Conservation (phyloP, 805 yeast species). For the Debaryomyces maramus region DNA sequence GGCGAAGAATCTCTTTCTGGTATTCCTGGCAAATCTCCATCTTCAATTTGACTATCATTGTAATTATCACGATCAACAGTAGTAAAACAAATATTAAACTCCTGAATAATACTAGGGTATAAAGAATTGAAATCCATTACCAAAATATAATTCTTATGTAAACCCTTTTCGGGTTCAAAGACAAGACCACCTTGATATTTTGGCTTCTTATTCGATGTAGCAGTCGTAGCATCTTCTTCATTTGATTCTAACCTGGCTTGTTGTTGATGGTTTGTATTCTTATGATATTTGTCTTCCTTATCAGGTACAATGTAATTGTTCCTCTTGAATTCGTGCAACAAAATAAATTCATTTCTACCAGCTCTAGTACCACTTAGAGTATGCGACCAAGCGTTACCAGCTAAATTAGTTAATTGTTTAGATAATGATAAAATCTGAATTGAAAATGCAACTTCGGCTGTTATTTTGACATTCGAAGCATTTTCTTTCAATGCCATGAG, state of each 20-base stretch:
- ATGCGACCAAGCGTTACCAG: constrained; percentile 97
- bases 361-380: constrained; percentile 94
- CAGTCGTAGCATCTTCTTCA: constrained; percentile 48
- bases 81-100: constrained; percentile 94
- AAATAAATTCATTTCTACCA: constrained; percentile 90
- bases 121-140: constrained; percentile 98
- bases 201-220: constrained; percentile 60
- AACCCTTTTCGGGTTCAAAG: constrained; percentile 93
- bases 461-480: constrained; percentile 60
- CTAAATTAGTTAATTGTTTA: constrained; percentile 85
- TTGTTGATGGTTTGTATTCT: constrained; percentile 35
- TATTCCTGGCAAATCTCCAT: constrained; percentile 62
- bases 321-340: constrained; percentile 85
- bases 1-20: constrained; percentile 59
- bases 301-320: constrained; percentile 87
- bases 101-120: constrained; percentile 97
- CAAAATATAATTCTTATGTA: constrained; percentile 81
- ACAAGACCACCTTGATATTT: constrained; percentile 92
- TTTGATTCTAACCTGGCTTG: constrained; percentile 31
- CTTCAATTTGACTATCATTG: constrained; percentile 45
- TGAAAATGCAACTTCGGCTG: constrained; percentile 77
- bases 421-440: constrained; percentile 86
- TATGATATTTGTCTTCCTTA: constrained; percentile 52
- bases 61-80: constrained; percentile 74
- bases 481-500: constrained; percentile 72